Evolutionary conservation across 2,329 filamentous ascomycete genomes (phyloP).

Genomic region (Trichoderma sp.): DNA sequence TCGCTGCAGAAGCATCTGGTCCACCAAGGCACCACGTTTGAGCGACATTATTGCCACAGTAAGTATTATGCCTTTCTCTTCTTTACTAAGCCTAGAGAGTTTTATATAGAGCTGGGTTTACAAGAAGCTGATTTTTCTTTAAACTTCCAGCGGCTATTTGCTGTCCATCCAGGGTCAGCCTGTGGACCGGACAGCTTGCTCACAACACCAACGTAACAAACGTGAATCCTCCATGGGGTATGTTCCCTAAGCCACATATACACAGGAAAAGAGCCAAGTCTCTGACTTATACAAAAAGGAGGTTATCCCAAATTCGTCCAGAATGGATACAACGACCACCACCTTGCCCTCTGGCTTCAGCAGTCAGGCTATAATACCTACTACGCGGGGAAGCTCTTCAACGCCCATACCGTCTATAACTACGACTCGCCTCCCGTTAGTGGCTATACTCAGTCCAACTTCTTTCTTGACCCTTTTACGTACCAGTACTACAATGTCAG

Average conservation of each 20-base stretch:
- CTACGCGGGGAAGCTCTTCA: slow-evolving; percentile 75
- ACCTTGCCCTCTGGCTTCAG: slow-evolving; percentile 73
- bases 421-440: slow-evolving; percentile 61
- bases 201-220: slow-evolving; percentile 74
- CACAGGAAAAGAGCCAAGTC: too few relatives aligned
- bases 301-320: slow-evolving; percentile 67
- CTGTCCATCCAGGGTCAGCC: slow-evolving; percentile 67
- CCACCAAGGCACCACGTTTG: slow-evolving; percentile 62
- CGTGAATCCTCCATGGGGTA: slow-evolving; percentile 56
- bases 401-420: slow-evolving; percentile 63
- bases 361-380: slow-evolving; percentile 70
- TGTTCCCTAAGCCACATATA: not conserved
- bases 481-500: slow-evolving; percentile 54
- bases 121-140: not conserved
- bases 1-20: slow-evolving; percentile 59
- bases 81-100: not conserved
- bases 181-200: slow-evolving; percentile 68
- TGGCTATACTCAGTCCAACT: slow-evolving; percentile 60
- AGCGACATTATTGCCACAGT: slow-evolving; percentile 65
- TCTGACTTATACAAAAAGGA: slow-evolving; percentile 32
- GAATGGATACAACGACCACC: slow-evolving; percentile 68
- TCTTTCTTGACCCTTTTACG: slow-evolving; percentile 44
- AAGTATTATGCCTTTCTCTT: not conserved
- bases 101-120: not conserved
- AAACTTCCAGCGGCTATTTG: slow-evolving; percentile 58